Conservation (phyloP, 805 yeast species). For the Sugiyamaella chiloensis region DNA sequence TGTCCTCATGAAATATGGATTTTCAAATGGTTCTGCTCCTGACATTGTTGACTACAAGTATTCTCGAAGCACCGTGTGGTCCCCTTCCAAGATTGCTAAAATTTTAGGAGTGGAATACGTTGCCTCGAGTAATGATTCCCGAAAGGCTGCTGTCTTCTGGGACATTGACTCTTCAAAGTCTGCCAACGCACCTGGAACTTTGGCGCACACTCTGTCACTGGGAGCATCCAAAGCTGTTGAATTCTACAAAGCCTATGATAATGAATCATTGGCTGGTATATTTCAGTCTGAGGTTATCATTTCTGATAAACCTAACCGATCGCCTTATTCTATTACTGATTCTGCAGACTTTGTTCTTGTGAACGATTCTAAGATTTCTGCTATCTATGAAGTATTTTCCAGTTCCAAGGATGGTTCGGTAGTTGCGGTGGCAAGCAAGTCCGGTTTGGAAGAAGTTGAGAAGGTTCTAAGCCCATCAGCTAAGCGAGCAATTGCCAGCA, state of each 20-base stretch:
- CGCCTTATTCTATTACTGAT: conserved; percentile 41
- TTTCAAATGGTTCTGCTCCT: conserved; percentile 24
- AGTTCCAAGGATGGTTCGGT: conserved; percentile 56
- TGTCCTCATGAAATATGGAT: conserved; percentile 43
- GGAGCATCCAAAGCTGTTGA: conserved; percentile 47
- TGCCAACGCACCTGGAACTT: conserved; percentile 54
- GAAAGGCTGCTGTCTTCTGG: conserved; percentile 53
- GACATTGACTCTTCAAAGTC: conserved; percentile 59
- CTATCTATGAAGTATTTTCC: conserved; percentile 58
- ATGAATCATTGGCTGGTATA: conserved; percentile 66
- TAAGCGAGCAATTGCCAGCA: conserved; percentile 51
- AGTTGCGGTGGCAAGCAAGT: conserved; percentile 40
- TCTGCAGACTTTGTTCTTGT: conserved; percentile 63
- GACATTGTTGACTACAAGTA: conserved; percentile 35
- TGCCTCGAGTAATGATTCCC: conserved; percentile 26
- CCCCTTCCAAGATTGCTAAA: conserved; percentile 12
- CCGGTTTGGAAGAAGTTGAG: conserved; percentile 43
- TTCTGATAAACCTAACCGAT: conserved; percentile 33
- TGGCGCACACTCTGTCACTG: conserved; percentile 68
- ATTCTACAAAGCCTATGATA: conserved; percentile 68
- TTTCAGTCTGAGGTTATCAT: conserved; percentile 62
- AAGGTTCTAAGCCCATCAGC: conserved; percentile 52
- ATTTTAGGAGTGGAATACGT: conserved; percentile 23
- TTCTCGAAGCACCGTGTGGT: conserved; percentile 23
- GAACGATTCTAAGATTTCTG: conserved; percentile 55